Base-by-base conservation (phyloP, 768 basidiomycete genomes). In the Boletus reticuloceps region DNA sequence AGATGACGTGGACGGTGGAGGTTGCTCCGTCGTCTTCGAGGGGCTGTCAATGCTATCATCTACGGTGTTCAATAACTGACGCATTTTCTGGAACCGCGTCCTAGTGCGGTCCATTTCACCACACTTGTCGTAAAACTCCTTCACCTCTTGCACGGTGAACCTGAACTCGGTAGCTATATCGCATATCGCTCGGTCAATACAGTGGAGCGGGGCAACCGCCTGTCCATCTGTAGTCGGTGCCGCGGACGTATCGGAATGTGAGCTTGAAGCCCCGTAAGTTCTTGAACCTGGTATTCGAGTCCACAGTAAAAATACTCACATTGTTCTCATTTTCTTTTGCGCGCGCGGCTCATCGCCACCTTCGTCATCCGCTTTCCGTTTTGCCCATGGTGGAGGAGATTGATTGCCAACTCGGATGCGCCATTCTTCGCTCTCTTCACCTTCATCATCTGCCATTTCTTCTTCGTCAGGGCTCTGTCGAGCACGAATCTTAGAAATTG, bases 91-190 rank as follows among this genome's bases (percentile, higher is more conserved):
- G 66, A 92, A 91, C 32, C 87, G 79, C 22, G 58, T 69, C 58
- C 80, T 78, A 11, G 90, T 90, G 46, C 79, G 78, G 36, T 76
- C 79, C 79, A 89, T 82, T 61, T 90, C 88, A 14, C 86, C 85
- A 54, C 80, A 86, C 57, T 78, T 82, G 63, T 89, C 85, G 57
- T 90, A 90, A 66, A 82, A 89, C 63, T 86, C 88, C 64, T 86
- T 80, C 14, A 92, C 89, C 69, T 92, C 90, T 58, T 85, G 84
- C 1, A 82, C 66, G 1, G 88, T 88, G 67, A 92, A 92, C 47
- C 84, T 77, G 62, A 76, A 87, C 37, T 88, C 82, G 36, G 69
- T 74, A 8, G 89, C 88, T 60, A 92, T 90, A 31, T 85, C 81
- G 31, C 71, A 69, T 38, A 92, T 79, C 12, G 74, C 78, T 62